A percentile compares a stretch with the other conserved stretches of the same genome.
Evolutionary conservation across 345 rosid species (phyloP).

Genomic region (Rhizophora mangle): DNA sequence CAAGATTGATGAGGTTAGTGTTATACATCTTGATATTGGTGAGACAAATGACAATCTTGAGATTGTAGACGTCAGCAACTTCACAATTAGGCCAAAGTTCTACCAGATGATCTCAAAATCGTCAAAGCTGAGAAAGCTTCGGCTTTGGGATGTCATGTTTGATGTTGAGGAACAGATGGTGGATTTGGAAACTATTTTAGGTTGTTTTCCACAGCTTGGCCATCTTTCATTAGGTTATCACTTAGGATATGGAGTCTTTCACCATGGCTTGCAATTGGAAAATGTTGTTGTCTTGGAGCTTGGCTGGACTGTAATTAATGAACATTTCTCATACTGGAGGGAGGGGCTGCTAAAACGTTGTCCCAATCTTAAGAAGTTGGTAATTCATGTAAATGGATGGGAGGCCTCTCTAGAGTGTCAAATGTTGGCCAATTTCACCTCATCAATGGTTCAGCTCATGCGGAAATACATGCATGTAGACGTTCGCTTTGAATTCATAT

Average conservation of each 20-base stretch:
- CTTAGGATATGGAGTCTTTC: constrained; percentile 51
- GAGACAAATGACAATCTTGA: constrained; percentile 64
- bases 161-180: constrained; percentile 42
- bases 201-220: constrained; percentile 55
- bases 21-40: constrained; percentile 67
- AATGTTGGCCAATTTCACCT: constrained; percentile 59
- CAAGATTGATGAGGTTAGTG: constrained; percentile 66
- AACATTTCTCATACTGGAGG: constrained; percentile 60
- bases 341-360: constrained; percentile 62
- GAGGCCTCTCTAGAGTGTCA: constrained; percentile 64
- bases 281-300: constrained; percentile 65
- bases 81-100: constrained; percentile 72
- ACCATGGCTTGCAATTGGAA: constrained; percentile 55
- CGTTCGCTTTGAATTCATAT: constrained; percentile 62
- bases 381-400: constrained; percentile 62
- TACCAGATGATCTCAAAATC: constrained; percentile 72
- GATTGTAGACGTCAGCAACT: constrained; percentile 61
- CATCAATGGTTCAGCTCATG: constrained; percentile 69
- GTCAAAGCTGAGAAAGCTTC: constrained; percentile 60
- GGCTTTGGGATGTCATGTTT: constrained; percentile 76
- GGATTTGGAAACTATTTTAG: constrained; percentile 66
- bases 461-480: constrained; percentile 65
- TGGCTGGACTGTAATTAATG: constrained; percentile 62
- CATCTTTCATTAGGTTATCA: constrained; percentile 71
- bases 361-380: constrained; percentile 58